These are phyloP conservation scores for Huntiella bhutanensis DNA, from an alignment of 2,329 filamentous ascomycete genomes.

Conservation along the genomic window DNA sequence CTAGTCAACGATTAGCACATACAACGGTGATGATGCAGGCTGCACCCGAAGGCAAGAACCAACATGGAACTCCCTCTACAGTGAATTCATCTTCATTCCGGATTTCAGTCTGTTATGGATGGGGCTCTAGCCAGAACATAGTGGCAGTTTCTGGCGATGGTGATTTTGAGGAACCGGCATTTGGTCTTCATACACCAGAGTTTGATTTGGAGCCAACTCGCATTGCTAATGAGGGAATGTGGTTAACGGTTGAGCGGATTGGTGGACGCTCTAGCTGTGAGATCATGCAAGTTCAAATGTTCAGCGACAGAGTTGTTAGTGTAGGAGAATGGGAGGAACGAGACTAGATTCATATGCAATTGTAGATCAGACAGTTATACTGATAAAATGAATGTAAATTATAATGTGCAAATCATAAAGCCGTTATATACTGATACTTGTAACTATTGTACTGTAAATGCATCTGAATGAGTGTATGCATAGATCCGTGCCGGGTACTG, in stretches of 20 bases:
- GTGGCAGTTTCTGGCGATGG: constrained; percentile 52
- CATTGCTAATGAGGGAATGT: constrained; percentile 40
- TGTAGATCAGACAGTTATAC: no score
- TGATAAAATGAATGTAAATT: no score
- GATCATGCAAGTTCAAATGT: constrained; percentile 32
- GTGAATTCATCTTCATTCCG: constrained; percentile 34
- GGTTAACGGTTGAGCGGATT: constrained; percentile 67
- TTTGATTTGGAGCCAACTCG: constrained; percentile 54
- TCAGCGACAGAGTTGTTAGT: constrained; percentile 29
- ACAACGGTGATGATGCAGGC: constrained; percentile 18
- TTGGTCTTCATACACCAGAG: constrained; percentile 50
- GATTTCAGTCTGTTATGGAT: constrained; percentile 53
- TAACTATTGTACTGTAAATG: no score
- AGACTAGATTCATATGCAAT: not conserved
- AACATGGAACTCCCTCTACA: not conserved
- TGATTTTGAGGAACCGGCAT: constrained; percentile 49
- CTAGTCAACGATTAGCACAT: constrained; percentile 6
- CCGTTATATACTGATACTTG: no score
- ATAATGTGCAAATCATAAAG: no score
- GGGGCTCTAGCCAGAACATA: constrained; percentile 46
- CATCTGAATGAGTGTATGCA: no score
- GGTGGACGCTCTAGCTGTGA: constrained; percentile 28
- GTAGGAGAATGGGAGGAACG: constrained; percentile 24
- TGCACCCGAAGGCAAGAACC: not conserved
- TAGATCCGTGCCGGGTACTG: no score